A percentile compares a stretch with the other conserved stretches of the same genome.
Evolutionary conservation across 2,329 filamentous ascomycete genomes (phyloP).

Genomic region (Orbilia oligospora): DNA sequence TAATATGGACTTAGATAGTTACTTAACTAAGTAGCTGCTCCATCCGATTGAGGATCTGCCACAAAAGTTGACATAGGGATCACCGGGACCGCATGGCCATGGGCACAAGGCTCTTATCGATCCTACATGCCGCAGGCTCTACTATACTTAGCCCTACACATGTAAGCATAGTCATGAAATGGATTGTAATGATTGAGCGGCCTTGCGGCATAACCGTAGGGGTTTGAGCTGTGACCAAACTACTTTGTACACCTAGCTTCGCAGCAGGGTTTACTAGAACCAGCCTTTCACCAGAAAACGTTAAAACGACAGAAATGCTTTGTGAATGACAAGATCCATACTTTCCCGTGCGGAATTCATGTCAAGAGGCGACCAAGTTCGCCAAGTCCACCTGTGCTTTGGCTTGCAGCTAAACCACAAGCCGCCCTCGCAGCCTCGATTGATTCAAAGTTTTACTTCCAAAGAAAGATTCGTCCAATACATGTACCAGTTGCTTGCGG

Average conservation of each 20-base stretch:
- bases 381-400: slow-evolving; percentile 34
- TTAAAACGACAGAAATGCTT: neutral
- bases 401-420: slow-evolving; percentile 33
- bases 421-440: slow-evolving; percentile 18
- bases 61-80: slow-evolving; percentile 2
- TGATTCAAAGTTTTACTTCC: neutral
- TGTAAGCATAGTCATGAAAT: too few relatives aligned
- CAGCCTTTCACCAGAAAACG: neutral
- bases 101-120: slow-evolving; percentile 16
- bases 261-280: neutral
- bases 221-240: neutral
- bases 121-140: neutral
- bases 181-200: too few relatives aligned
- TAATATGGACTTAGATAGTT: too few relatives aligned
- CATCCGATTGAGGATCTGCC: slow-evolving; percentile 3
- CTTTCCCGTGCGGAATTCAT: neutral
- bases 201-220: neutral
- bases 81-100: slow-evolving; percentile 13
- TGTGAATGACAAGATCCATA: slow-evolving; percentile 1
- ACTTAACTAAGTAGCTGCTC: too few relatives aligned
- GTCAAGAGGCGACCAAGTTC: neutral
- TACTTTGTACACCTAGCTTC: too few relatives aligned
- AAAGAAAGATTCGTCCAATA: neutral
- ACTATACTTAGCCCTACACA: neutral
- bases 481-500: neutral